Evolutionary conservation across 768 basidiomycete genomes (phyloP).

Genomic region (Tulasnella sp.): DNA sequence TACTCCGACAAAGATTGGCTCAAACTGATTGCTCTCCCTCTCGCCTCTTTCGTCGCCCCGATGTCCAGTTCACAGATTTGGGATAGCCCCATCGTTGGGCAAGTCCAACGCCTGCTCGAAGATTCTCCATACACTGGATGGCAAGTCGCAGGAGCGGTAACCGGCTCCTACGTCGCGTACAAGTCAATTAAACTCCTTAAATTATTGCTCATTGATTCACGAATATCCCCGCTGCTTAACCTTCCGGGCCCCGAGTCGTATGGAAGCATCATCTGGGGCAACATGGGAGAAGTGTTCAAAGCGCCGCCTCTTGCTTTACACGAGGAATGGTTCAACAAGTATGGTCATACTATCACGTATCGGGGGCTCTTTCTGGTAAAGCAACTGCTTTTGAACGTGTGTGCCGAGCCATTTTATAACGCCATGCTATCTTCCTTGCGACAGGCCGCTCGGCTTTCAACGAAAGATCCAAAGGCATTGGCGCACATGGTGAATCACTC

Average conservation of each 20-base stretch:
- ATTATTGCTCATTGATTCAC: background rate
- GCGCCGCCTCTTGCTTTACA: slow-evolving; percentile 34
- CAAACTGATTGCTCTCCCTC: background rate
- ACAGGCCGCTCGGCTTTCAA: background rate
- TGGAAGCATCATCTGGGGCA: slow-evolving; percentile 37
- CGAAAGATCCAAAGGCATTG: slow-evolving; percentile 15
- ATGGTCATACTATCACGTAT: slow-evolving; percentile 43
- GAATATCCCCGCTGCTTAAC: background rate
- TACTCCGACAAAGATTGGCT: background rate
- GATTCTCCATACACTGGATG: background rate
- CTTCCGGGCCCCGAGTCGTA: slow-evolving; percentile 1
- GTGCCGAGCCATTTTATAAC: too few relatives aligned
- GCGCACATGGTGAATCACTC: slow-evolving; percentile 8
- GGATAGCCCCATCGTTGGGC: too few relatives aligned
- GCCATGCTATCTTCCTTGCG: background rate
- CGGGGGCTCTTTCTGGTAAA: slow-evolving; percentile 33
- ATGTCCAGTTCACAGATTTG: background rate
- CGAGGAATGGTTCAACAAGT: slow-evolving; percentile 45
- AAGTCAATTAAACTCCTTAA: background rate
- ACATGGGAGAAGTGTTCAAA: slow-evolving; percentile 39
- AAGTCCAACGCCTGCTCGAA: too few relatives aligned
- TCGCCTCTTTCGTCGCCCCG: background rate
- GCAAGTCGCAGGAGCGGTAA: background rate
- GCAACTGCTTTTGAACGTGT: background rate
- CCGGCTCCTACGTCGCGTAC: background rate